Evolutionary conservation across 352 stramenopile species (phyloP), one percentile per base, ranked within the genome.

Genomic region (Globisporangium barbulae): DNA sequence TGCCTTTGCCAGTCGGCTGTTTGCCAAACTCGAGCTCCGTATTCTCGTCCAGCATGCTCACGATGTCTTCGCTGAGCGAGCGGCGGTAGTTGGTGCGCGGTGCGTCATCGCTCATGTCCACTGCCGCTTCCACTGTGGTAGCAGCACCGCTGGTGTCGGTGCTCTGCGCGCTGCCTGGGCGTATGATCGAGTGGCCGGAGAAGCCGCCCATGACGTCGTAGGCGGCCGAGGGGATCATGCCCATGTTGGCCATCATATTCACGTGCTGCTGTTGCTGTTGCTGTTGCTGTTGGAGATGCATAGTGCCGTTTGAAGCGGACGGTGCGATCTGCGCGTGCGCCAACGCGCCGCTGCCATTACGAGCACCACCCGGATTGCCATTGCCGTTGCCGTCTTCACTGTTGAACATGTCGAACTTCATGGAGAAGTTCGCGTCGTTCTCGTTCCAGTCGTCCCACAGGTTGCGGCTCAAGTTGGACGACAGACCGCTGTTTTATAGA

Each of bases 401-500:
- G 15, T 69, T 71, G 35, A 90, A 83, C 74, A 89, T 87, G 63
- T 89, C 81, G 48, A 91, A 84, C 67, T 89, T 88, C 68, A 83
- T 78, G 35, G 70, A 67, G 49, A 93, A 85, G 59, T 74, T 85
- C 31, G 73, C 62, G 55, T 90, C 85, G 63, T 74, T 83, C 61
- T 94, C 86, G 63, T 91, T 95, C 87, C 87, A 95, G 70, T 95
- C 87, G 60, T 93, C 85, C 87, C 87, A 95, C 22, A 95, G 68
- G 65, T 95, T 95, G 45, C 87, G 83, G 47, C 83, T 93, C 67
- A 93, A 71, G 42, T 78, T 90, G n/a, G 81, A 90, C 55, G 85
- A 89, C 7, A 94, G 73, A 3, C 83, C 87, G 13, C 87, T 95
- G 56, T 30, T 59, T 9, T 9, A 58, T 42, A 49, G 13, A 22